Evolutionary conservation across 352 stramenopile genomes (phyloP).

Genomic region (Elongisporangium prolatum): DNA sequence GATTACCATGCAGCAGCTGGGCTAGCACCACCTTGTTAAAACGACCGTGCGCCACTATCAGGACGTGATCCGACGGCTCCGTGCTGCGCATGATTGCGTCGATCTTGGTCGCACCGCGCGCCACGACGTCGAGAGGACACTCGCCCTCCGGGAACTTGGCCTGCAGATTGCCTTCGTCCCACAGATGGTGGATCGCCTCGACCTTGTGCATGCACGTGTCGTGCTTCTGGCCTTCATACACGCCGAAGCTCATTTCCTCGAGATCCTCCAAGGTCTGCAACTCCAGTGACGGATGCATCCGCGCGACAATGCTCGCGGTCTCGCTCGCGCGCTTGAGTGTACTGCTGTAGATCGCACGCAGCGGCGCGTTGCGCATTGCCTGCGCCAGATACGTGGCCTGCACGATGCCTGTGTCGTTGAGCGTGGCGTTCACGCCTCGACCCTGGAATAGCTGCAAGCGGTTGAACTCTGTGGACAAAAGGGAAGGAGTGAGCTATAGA

Average conservation of each 20-base stretch:
- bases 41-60: constrained; percentile 76
- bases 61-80: constrained; percentile 45
- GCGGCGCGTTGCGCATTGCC: constrained; percentile 61
- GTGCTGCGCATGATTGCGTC: constrained; percentile 39
- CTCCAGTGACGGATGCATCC: constrained; percentile 48
- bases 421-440: constrained; percentile 64
- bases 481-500: no score
- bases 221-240: constrained; percentile 62
- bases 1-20: constrained; percentile 52
- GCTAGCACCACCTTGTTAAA: constrained; percentile 85
- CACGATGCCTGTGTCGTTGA: constrained; percentile 53
- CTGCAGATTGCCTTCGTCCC: constrained; percentile 46
- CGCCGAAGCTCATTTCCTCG: constrained; percentile 83
- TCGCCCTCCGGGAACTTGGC: constrained; percentile 60
- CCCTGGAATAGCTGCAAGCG: constrained; percentile 67
- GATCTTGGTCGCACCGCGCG: constrained; percentile 59
- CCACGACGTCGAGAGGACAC: constrained; percentile 60
- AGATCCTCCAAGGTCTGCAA: constrained; percentile 59
- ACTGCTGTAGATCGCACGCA: constrained; percentile 70
- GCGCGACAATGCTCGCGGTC: constrained; percentile 44
- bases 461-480: constrained; percentile 49
- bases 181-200: constrained; percentile 49
- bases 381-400: constrained; percentile 59
- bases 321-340: constrained; percentile 42
- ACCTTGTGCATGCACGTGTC: constrained; percentile 32